Conservation (phyloP, 2,329 filamentous ascomycete species). For the Lasiodiplodia sp. region DNA sequence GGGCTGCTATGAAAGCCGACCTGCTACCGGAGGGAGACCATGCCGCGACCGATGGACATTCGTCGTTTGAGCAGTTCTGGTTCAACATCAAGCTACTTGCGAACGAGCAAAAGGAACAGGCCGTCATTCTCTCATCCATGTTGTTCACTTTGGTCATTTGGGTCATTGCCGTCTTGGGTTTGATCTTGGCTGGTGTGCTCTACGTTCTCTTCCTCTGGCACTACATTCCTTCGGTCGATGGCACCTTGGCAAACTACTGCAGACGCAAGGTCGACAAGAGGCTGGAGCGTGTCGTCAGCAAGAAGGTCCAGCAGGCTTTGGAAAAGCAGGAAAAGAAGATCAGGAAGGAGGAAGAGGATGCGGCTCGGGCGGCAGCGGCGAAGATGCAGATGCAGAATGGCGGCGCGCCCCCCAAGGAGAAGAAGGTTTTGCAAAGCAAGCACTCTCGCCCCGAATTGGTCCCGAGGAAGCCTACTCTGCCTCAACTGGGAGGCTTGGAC, state of each 20-base stretch:
- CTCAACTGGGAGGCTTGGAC: slow-evolving; percentile 18
- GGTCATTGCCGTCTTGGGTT: slow-evolving; percentile 77
- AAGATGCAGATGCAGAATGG: slow-evolving; percentile 54
- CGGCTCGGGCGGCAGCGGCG: slow-evolving; percentile 32
- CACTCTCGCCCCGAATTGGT: slow-evolving; percentile 40
- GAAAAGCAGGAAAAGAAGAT: slow-evolving; percentile 72
- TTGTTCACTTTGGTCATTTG: slow-evolving; percentile 89
- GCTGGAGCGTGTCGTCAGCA: slow-evolving; percentile 82
- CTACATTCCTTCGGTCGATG: slow-evolving; percentile 84
- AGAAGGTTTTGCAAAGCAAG: slow-evolving; percentile 46
- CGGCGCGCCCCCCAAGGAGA: slow-evolving; percentile 39
- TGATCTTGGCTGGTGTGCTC: slow-evolving; percentile 77
- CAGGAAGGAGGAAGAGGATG: slow-evolving; percentile 60
- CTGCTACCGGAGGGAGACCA: slow-evolving; percentile 69
- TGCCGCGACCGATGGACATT: slow-evolving; percentile 63
- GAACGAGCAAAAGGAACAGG: slow-evolving; percentile 76
- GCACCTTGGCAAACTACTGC: slow-evolving; percentile 84
- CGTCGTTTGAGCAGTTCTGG: slow-evolving; percentile 78
- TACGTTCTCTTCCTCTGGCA: slow-evolving; percentile 92
- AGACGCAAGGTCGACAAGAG: slow-evolving; percentile 89
- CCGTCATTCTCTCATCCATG: slow-evolving; percentile 87
- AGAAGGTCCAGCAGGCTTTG: slow-evolving; percentile 87
- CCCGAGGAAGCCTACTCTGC: slow-evolving; percentile 24
- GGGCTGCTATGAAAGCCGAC: slow-evolving; percentile 79
- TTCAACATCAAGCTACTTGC: slow-evolving; percentile 79